Evolutionary conservation across 495 filamentous ascomycete genomes (phyloP).

Genomic region (Neurospora terricola): DNA sequence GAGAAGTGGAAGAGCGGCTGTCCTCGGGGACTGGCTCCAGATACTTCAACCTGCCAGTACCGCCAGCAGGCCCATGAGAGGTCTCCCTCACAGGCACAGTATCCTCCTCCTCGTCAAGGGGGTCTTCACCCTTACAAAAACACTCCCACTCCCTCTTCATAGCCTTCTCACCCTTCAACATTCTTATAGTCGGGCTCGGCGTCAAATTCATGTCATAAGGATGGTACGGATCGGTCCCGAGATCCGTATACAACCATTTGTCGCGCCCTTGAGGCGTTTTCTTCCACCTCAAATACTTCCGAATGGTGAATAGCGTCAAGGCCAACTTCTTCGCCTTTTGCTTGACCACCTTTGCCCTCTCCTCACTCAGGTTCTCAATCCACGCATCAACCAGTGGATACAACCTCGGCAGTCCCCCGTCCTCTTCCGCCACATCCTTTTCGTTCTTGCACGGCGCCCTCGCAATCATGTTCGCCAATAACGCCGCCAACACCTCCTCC

Average conservation of each 20-base stretch:
- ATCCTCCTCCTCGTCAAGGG: background rate
- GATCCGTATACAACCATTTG: background rate
- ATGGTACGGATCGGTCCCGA: background rate
- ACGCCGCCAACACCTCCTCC: conserved; percentile 22
- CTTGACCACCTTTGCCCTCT: background rate
- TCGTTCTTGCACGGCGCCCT: conserved; percentile 5
- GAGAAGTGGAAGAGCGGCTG: background rate
- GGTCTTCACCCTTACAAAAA: background rate
- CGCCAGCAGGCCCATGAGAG: too few relatives aligned
- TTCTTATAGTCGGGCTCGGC: background rate
- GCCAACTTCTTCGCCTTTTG: background rate
- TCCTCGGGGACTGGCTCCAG: background rate
- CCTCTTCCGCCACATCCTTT: background rate
- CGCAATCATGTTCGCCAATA: conserved; percentile 26
- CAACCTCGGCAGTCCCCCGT: conserved; percentile 21
- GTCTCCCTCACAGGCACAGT: background rate
- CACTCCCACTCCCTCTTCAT: background rate
- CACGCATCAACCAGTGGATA: conserved; percentile 29
- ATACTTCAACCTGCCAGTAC: background rate
- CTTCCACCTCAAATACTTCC: background rate
- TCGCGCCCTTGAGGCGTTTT: background rate
- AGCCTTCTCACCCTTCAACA: conserved; percentile 9
- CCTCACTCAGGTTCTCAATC: conserved; percentile 15
- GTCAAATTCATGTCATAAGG: background rate
- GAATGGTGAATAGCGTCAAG: background rate